A percentile compares a stretch with the other conserved stretches of the same genome.
Evolutionary conservation across 1,284 basidiomycete species (phyloP).

Genomic region (Psilocybe mexicana): DNA sequence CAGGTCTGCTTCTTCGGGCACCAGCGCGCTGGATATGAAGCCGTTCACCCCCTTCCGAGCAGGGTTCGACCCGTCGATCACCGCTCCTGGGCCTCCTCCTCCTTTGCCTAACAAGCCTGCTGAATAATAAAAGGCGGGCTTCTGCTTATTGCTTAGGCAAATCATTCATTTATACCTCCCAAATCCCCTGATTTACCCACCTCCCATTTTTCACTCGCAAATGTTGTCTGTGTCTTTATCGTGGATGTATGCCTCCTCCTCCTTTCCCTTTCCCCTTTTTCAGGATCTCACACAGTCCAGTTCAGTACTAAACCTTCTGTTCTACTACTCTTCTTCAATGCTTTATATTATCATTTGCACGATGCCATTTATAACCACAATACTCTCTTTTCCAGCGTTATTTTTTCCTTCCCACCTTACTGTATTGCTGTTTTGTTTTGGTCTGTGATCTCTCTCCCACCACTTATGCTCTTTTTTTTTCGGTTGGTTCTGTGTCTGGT

Average conservation of each 20-base stretch:
- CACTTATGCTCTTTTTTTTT: neutral
- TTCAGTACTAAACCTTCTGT: neutral
- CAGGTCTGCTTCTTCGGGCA: slow-evolving; percentile 13
- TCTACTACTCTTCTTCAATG: neutral
- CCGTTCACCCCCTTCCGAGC: slow-evolving; percentile 47
- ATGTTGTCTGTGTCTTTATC: neutral
- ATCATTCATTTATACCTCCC: neutral
- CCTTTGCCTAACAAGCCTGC: slow-evolving; percentile 38
- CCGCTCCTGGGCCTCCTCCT: slow-evolving; percentile 32
- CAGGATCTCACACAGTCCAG: no score
- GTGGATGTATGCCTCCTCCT: neutral
- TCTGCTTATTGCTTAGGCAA: neutral
- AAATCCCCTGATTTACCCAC: neutral
- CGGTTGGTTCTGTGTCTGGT: no score
- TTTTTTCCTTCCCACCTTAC: neutral
- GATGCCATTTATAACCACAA: neutral
- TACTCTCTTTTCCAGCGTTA: neutral
- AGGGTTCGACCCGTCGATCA: slow-evolving; percentile 29
- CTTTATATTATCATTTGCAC: neutral
- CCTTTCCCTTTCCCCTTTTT: neutral
- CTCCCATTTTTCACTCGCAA: neutral
- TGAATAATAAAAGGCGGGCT: neutral
- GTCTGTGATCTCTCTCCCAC: neutral
- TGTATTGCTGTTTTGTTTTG: neutral
- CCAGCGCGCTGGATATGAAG: slow-evolving; percentile 32